Base-by-base conservation (phyloP, 2,329 filamentous ascomycete species). In the Fusarium subglutinans region DNA sequence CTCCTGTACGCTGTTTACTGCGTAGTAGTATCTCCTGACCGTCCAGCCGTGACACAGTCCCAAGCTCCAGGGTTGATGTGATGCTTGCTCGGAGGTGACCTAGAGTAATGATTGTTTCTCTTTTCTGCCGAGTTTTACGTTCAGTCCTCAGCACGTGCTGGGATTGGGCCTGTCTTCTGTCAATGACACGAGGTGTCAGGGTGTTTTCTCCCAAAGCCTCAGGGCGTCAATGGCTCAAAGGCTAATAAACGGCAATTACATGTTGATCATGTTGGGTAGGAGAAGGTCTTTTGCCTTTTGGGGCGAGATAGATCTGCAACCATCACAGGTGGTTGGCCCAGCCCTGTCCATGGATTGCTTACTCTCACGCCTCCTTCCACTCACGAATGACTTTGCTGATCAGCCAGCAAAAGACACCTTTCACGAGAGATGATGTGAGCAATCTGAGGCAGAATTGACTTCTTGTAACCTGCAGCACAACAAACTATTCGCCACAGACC, bases 231-330 rank as follows among this genome's bases (percentile, higher is more conserved):
- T 66, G 56, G 55, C 40, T 47, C 20, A 57, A 22, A 48, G 57
- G 56, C 35, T 51, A 59, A 38, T 50, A 35, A 66, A 43, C 41
- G 47, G 38, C 61, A 62, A 65, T 63, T 45, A 41, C 37, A 66
- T 43, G 58, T 69, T 58, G 65, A 69, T 62, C 57, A 48, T 38
- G 66, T 65, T 64, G 43, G 58, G 61, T 40, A 68, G 51, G 54
- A 69, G 57, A 66, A 44, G 45, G 56, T 43, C 48, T 54, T 66
- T 70, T 54, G 59, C 55, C 51, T 56, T 66, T 70, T 48, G 50
- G 38, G 63, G 61, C 61, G 65, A 73, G 67, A 76, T 53, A 70
- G 71, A 75, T 77, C 71, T 73, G 73, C 73, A 76, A 59, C 65
- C 73, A 47, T 73, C 67, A 63, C 54, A 51, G 30, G 48, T 69